Percentiles rank a stretch among this genome's conserved stretches.
phyloP scores from a whole-genome alignment of 805 yeast species.

The Groenewaldozyma salmanticensis region DNA sequence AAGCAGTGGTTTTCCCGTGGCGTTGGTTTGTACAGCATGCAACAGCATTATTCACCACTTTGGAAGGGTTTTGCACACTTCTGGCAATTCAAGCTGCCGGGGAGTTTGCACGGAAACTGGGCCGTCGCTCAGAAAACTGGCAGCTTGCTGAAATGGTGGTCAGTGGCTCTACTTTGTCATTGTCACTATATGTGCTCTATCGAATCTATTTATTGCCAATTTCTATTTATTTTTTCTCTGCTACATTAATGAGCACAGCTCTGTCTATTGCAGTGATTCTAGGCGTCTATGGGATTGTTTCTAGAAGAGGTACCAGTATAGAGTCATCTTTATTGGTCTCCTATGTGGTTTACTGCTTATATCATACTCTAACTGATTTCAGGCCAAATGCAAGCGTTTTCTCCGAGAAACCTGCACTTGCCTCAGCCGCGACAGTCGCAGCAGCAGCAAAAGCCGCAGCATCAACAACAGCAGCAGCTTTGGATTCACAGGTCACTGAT shows the following conservation, averaged over 20 bases:
- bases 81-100: constrained; percentile 90
- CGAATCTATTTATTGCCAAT: constrained; percentile 69
- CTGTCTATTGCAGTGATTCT: constrained; percentile 65
- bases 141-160: constrained; percentile 60
- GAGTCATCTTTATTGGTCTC: constrained; percentile 82
- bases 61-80: constrained; percentile 90
- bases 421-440: constrained; percentile 3
- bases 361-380: constrained; percentile 85
- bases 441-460: constrained; percentile 3
- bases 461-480: background rate
- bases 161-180: constrained; percentile 67
- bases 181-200: constrained; percentile 67
- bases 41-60: constrained; percentile 78
- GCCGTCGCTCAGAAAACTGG: constrained; percentile 67
- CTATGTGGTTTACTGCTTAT: constrained; percentile 85
- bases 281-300: constrained; percentile 74
- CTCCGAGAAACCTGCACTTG: constrained; percentile 11
- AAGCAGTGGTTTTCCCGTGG: constrained; percentile 54
- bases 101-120: constrained; percentile 65
- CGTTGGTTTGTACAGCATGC: constrained; percentile 59
- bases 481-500: too few species aligned
- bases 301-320: constrained; percentile 79
- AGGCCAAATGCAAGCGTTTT: constrained; percentile 29
- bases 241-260: constrained; percentile 79
- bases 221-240: constrained; percentile 58